Evolutionary conservation across 139 green algal genomes (phyloP), one percentile per base, ranked within the genome.

Genomic region (Raphidocelis subcapitata): DNA sequence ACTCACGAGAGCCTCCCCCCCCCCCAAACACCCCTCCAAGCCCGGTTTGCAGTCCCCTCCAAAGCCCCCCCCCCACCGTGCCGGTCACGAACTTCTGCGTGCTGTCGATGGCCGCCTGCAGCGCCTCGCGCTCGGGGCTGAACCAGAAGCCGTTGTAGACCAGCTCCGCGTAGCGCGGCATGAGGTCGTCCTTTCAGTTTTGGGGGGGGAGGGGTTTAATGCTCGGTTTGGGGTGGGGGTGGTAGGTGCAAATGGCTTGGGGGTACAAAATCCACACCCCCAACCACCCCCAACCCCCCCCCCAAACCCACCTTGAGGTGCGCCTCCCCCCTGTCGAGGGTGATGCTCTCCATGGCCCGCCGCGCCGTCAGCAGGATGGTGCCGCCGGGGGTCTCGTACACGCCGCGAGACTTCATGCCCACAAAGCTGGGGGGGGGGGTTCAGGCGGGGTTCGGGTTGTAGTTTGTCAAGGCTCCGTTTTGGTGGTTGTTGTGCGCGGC

Each of bases 331-430:
- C 94, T 84, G 83, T 98, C 94, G 33, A 98, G 81, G 52, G 79
- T 91, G 72, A 98, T 91, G 65, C 77, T 90, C 89, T 98, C 94
- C 12, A 98, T 92, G 35, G 87, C 93, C 61, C 94, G 81, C 62
- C 31, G 52, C 16, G 95, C 94, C 4, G 85, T 65, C 32, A 97
- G 76, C 62, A 99, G 82, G 47, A 99, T 85, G 62, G 96, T 98
- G 69, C 96, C 96, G 32, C 96, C 96, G 21, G 96, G 96, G 0
- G 96, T 99, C 87, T 99, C 96, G 77, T 99, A 99, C 83, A 99
- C 96, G 49, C 95, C 94, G 32, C 71, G 71, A 29, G 71, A 77
- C 71, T 77, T 77, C 71, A 77, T 77, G 33, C n/a, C n/a, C n/a
- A n/a, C n/a, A n/a, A n/a, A n/a, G n/a, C n/a, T n/a, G n/a, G n/a